Evolutionary conservation across 2,329 filamentous ascomycete species (phyloP), one percentile per base, ranked within the genome.

Genomic region (Fusarium illudens): DNA sequence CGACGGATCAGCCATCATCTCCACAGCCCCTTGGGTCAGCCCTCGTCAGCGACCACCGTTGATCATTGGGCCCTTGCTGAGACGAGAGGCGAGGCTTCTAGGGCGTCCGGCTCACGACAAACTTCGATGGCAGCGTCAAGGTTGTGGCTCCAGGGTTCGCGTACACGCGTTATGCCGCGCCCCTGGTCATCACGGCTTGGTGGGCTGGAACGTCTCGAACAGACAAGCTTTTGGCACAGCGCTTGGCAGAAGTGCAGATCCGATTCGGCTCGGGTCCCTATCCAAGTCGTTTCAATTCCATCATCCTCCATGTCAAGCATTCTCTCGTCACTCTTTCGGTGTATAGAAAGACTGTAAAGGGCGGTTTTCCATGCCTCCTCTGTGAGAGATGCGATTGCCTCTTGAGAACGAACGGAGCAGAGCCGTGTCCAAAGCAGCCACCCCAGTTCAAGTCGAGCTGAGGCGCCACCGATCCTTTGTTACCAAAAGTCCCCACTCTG

Each of bases 181-280:
- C 51, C 51, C 37, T 55, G 46, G 19, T 19, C 33, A 17, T 34
- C 27, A 32, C 34, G 27, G 25, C 42, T 51, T 37, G 44, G n/a
- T 58, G 27, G 54, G 44, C 32, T 48, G 37, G 53, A 49, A 56
- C 53, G 53, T 33, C 34, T 48, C 42, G 29, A 44, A 54, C 34
- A 65, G 65, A 70, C 65, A 69, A 69, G 67, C 67, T 70, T 65
- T 70, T 68, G 51, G 50, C 59, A 55, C 58, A 59, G 61, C 59
- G 60, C 67, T 70, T 70, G 65, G 67, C 67, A 61, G 65, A 60
- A 49, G 50, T 49, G 66, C 64, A 69, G 66, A 64, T 69, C 64
- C 66, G 66, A 67, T 67, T 62, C 48, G 60, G 27, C 11, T 51
- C 20, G 55, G 39, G 15, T 30, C 22, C 37, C 48, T 27, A 20